Evolutionary conservation across 2,329 filamentous ascomycete genomes (phyloP), one percentile per base, ranked within the genome.

Genomic region (Keithomyces neogunnii): DNA sequence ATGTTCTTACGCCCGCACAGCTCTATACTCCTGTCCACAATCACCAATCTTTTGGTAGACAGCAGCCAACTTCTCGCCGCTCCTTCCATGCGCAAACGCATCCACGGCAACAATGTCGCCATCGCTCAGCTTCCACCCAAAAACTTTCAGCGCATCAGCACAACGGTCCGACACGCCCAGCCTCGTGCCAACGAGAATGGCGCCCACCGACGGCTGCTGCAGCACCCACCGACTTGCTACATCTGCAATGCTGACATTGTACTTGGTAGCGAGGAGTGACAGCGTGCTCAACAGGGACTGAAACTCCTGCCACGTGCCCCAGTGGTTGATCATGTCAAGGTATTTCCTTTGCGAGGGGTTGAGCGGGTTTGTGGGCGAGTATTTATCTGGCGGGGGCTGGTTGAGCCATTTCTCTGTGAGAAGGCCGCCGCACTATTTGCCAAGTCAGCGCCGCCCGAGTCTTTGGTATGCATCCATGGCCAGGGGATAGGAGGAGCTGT

Each of bases 141-240:
- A 57, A 9, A 52, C 55, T 3, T 53, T 51, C 5, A 57, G 33
- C n/a, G 62, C 62, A 45, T 63, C 60, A 4, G 46, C 48, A 8
- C 51, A 54, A 1, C 57, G 60, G 10, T 52, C 56, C 28, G 59
- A 59, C 5, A 62, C 56, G 26, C 61, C 60, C 44, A 63, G 57
- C 2, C 74, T 60, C 3, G 68, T 69, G 2, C 75, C 74, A 4
- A 78, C 68, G 35, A 77, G 73, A 1, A 76, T 72, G 1, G 74
- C 73, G 3, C 70, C 73, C 0, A 78, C 74, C 48, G 66, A 66
- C 3, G 68, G 64, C 50, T 73, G 67, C 53, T 78, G 74, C 13
- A 77, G 62, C 1, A 78, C 72, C 69, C 73, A 77, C 55, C 74
- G 63, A 6, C 67, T 69, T 1, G 74, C 74, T 1, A 77, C 73